Percentiles rank a stretch among this genome's conserved stretches.
These are phyloP conservation scores for Neurospora sp. DNA, from an alignment of 495 filamentous ascomycete genomes.

Conservation along the genomic window DNA sequence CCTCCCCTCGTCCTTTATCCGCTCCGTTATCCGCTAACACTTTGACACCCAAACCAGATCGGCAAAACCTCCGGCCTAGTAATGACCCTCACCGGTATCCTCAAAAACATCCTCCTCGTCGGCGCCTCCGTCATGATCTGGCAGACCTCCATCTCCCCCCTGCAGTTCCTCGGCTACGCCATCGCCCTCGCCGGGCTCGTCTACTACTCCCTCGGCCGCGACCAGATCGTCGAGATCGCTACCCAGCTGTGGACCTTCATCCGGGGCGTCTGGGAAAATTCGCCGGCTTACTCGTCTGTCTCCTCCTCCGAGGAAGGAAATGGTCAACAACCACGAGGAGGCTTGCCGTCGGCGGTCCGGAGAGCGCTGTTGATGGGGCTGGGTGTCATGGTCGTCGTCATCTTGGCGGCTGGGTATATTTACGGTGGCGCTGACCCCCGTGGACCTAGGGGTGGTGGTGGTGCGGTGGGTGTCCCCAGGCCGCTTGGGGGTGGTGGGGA, in stretches of 20 bases:
- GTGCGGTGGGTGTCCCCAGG: not conserved
- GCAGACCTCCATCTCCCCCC: conserved; percentile 45
- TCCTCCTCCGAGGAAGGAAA: conserved; percentile 26
- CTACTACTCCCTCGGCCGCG: conserved; percentile 57
- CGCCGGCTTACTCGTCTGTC: not conserved
- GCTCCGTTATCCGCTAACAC: not conserved
- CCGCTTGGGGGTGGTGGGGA: not conserved
- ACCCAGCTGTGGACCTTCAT: conserved; percentile 50
- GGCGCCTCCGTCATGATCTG: conserved; percentile 54
- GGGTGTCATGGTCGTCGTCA: conserved; percentile 42
- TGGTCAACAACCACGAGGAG: not conserved
- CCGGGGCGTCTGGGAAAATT: conserved; percentile 36
- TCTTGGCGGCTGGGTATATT: conserved; percentile 33
- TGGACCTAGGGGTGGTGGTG: not conserved
- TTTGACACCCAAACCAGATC: conserved; percentile 41
- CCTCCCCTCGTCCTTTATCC: not conserved
- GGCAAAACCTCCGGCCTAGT: conserved; percentile 69
- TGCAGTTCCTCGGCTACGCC: conserved; percentile 57
- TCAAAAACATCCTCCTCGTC: conserved; percentile 69
- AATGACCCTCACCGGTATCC: conserved; percentile 63
- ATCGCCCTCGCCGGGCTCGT: conserved; percentile 54
- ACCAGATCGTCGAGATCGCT: conserved; percentile 54
- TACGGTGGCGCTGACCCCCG: conserved; percentile 5
- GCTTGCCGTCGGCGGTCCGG: conserved; percentile 51
- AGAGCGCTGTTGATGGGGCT: conserved; percentile 53